Conservation (phyloP, 306 rosid species). For the Begonia masoniana region DNA sequence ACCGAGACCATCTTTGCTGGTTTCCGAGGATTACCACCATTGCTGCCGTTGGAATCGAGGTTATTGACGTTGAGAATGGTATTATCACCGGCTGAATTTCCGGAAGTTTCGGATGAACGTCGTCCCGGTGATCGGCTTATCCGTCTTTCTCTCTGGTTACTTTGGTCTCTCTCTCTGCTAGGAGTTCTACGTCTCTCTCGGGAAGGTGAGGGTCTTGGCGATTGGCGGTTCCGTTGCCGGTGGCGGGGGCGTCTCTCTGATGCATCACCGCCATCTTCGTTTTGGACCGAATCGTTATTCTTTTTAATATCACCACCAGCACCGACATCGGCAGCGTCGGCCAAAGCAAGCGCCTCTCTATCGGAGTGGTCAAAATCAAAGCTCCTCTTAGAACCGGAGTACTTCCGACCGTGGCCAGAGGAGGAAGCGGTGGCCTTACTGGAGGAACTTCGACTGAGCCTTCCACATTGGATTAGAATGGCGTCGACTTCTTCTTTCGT, state of each 20-base stretch:
- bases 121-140: constrained; percentile 81
- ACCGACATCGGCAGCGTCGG: constrained; percentile 26
- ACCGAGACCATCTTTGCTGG: constrained; percentile 93
- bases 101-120: constrained; percentile 31
- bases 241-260: constrained; percentile 33
- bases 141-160: constrained; percentile 65
- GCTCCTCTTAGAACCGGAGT: constrained; percentile 81
- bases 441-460: constrained; percentile 89
- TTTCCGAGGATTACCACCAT: constrained; percentile 10
- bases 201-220: constrained; percentile 37
- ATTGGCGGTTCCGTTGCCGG: constrained; percentile 38
- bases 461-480: constrained; percentile 83
- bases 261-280: constrained; percentile 27
- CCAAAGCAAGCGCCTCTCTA: constrained; percentile 14
- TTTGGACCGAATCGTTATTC: constrained; percentile 15
- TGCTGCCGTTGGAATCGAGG: constrained; percentile 9
- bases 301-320: constrained; percentile 7
- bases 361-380: constrained; percentile 54
- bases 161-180: constrained; percentile 73
- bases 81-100: not conserved
- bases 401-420: constrained; percentile 39
- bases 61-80: not conserved
- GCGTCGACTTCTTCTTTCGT: constrained; percentile 92
- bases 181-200: constrained; percentile 81
- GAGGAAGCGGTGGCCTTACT: constrained; percentile 50